A percentile compares a stretch with the other conserved stretches of the same genome.
Conservation (phyloP, 2,329 filamentous ascomycete species). For the Colletotrichum viniferum region DNA sequence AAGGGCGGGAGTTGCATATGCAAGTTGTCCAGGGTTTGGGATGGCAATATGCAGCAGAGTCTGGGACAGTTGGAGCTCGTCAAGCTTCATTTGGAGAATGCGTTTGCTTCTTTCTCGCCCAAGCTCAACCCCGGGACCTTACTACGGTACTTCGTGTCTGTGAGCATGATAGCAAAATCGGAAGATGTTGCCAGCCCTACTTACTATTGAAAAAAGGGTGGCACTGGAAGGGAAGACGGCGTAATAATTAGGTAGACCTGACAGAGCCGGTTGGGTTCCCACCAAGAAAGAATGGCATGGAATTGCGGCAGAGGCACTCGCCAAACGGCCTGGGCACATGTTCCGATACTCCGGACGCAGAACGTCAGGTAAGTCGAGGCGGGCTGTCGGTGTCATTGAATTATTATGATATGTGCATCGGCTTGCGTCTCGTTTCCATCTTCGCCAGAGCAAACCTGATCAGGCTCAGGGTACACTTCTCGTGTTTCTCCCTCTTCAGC, state of each 20-base stretch:
- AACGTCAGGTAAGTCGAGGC: not conserved
- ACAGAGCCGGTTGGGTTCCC: not conserved
- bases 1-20: not conserved
- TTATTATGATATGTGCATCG: not conserved
- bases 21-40: not conserved
- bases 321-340: not conserved
- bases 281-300: not conserved
- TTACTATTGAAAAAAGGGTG: not conserved
- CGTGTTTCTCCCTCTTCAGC: not conserved
- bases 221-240: not conserved
- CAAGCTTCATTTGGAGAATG: not conserved
- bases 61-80: not conserved
- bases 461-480: not conserved
- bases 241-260: not conserved
- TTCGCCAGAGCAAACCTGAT: not conserved
- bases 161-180: not conserved
- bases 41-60: not conserved
- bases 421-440: not conserved
- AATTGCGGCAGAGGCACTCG: not conserved
- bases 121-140: not conserved
- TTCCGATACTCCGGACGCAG: not conserved
- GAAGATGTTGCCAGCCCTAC: not conserved
- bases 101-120: not conserved
- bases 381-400: not conserved
- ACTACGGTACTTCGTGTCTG: not conserved